These are phyloP conservation scores for Anisodus tanguticus DNA, from an alignment of 257 asterid species.

Conservation along the genomic window DNA sequence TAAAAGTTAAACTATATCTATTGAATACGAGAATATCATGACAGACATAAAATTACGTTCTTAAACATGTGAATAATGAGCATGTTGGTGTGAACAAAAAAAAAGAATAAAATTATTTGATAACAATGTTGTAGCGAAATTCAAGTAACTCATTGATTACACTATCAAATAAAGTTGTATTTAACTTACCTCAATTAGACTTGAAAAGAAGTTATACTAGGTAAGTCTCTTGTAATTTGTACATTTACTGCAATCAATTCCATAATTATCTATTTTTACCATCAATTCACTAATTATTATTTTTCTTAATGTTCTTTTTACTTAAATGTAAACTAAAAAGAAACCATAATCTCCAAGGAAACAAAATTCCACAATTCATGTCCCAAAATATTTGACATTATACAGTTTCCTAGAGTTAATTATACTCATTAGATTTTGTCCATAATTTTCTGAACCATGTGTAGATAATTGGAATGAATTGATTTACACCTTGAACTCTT, in stretches of 20 bases:
- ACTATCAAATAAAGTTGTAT: not conserved
- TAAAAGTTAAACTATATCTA: not conserved
- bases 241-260: not conserved
- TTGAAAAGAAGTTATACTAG: not conserved
- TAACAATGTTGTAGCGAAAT: not conserved
- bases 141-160: not conserved
- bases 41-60: not conserved
- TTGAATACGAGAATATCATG: not conserved
- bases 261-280: not conserved
- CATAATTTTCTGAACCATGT: too few relatives aligned
- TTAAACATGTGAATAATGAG: not conserved
- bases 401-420: too few relatives aligned
- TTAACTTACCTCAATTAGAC: not conserved
- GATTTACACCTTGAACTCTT: too few relatives aligned
- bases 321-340: not conserved
- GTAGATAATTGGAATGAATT: too few relatives aligned
- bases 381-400: not conserved
- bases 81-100: not conserved
- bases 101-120: not conserved
- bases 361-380: not conserved
- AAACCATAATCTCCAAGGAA: not conserved
- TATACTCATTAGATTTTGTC: too few relatives aligned
- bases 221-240: not conserved
- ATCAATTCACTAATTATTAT: not conserved
- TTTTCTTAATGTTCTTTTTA: not conserved